Evolutionary conservation across 2,329 filamentous ascomycete species (phyloP), one percentile per base, ranked within the genome.

Genomic region (Cucurbitaria berberidis): DNA sequence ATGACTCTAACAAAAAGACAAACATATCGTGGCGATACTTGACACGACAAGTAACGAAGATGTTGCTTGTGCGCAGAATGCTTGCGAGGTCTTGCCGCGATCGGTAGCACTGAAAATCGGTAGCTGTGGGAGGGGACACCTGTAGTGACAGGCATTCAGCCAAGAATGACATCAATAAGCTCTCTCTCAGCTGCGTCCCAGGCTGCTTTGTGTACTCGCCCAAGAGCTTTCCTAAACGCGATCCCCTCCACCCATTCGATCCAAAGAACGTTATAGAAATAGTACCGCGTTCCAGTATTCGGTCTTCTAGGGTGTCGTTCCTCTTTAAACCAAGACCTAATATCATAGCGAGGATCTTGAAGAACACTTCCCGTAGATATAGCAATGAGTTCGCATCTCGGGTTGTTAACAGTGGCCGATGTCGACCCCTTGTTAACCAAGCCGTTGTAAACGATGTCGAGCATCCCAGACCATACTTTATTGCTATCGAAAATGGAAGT

Each of bases 201-300:
- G 13, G 51, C 49, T 3, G 21, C 38, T 24, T 57, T 59, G 13
- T 35, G n/a, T 5, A 68, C 55, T n/a, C 59, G 48, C 13, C 63
- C 64, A 39, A 63, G 32, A 6, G 57, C 63, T 38, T 59, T 63
- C 13, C 65, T 40, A 53, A 64, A 62, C 11, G 54, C 64, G 8
- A 65, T 34, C 3, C 53, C 53, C n/a, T 54, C 53, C 5, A 39
- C 38, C 59, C 63, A 56, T 29, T 60, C 55, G 29, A 66, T 48
- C 62, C 65, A 67, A 1, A 68, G 39, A 2, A 67, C 62, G 48
- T 65, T 66, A 27, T 54, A 51, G 47, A 61, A 63, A 32, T 59
- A 48, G 30, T 63, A 65, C 5, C 49, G 16, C 18, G 51, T 55
- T 5, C 47, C 24, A 10, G 30, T 34, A 10, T 16, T 34, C 16